Evolutionary conservation across 2,329 filamentous ascomycete genomes (phyloP), one percentile per base, ranked within the genome.

Genomic region (Claviceps maximensis): DNA sequence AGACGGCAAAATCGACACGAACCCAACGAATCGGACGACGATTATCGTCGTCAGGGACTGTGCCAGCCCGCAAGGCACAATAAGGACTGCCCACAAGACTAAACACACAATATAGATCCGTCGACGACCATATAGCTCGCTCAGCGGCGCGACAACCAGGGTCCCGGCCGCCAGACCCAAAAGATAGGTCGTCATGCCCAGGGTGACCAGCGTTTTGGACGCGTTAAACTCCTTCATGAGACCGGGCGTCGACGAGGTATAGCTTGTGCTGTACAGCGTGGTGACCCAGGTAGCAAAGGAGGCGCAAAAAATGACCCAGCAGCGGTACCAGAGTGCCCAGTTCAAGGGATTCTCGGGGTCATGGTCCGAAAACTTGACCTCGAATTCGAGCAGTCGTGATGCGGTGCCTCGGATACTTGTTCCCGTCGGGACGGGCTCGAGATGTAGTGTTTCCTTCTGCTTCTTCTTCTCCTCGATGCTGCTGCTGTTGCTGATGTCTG

Each of bases 171-270:
- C 87, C 47, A 93, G 74, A 5, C 88, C 88, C 25, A 88, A 65
- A 9, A 93, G 74, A 62, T 93, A 94, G 0, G 84, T 83, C 0
- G 88, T 93, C 46, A 94, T 73, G 5, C 88, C 88, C 2, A 93
- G 70, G 0, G 87, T 86, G 0, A 83, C 77, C n/a, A 84, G 66
- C 0, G 79, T 81, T 36, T 79, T 73, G 15, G 71, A 63, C 19
- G 80, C 72, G 40, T 74, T 68, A 59, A 89, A 91, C 50, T 87
- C 83, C 15, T 73, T 65, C 61, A 81, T 79, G 66, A 94, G 79
- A 0, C 85, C 83, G 0, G 79, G 76, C 36, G 86, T 79, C 2
- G 82, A 83, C 0, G 83, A 79, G 1, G 87, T 89, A 64, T 93
- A 94, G 50, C 80, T 83, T 0, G 88, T 93, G 47, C 83, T 88